Evolutionary conservation across 176 grass and related monocot genomes (phyloP), one percentile per base, ranked within the genome.

Genomic region (Dactylis glomerata): DNA sequence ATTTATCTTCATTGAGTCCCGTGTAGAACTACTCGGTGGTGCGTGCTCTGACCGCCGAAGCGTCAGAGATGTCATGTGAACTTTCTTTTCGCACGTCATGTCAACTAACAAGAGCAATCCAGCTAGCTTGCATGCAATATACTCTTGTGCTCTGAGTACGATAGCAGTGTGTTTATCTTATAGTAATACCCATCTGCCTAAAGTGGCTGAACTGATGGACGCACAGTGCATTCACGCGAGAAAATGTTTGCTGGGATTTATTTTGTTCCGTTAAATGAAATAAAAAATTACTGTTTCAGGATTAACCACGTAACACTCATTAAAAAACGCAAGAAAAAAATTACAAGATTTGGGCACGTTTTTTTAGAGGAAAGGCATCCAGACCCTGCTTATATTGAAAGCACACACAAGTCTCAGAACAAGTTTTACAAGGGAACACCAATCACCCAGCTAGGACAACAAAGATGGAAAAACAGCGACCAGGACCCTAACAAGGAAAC

Each of bases 101-200:
- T 77, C 75, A 38, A 34, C 55, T 15, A 30, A 62, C 20, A 62
- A 28, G 9, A 24, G 59, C 27, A 63, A 16, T 9, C 12, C 34
- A 57, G 75, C 69, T 13, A 51, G 81, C 65, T 24, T 51, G 52
- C 86, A 88, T 88, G 81, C 74, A 79, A 88, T 83, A 73, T 63
- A 70, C 65, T n/a, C n/a, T n/a, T n/a, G n/a, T n/a, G n/a, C n/a
- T n/a, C n/a, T n/a, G n/a, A n/a, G n/a, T n/a, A n/a, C 10, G 34
- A 41, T 23, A 3, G 22, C 5, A 24, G 22, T 41, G 27, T 32
- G 55, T 64, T 80, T 73, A 61, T 17, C 3, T 62, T 30, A 61
- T 20, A 2, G 57, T 61, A 23, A 19, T 6, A 73, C 47, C 54
- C 54, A 13, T 40, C 41, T 41, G 68, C 46, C 38, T 33, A 64